Evolutionary conservation across 345 rosid genomes (phyloP), one percentile per base, ranked within the genome.

Genomic region (Acer yangbiense): DNA sequence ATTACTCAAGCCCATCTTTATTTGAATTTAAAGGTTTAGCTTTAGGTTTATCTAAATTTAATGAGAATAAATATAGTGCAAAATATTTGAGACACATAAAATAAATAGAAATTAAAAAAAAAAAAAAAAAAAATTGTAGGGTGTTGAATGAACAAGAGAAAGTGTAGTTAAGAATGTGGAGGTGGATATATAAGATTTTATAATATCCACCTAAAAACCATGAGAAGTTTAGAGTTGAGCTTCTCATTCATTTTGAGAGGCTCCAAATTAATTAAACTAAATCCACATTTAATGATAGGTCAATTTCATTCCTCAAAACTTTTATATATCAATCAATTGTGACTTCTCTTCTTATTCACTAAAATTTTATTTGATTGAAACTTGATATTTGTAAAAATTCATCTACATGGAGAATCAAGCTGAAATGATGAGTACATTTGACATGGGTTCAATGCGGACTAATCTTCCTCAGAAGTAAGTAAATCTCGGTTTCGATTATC

Each of bases 391-490:
- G 50, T 46, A 60, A 60, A 6, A 21, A n/a, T 60, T 8, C 35
- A 52, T 9, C 6, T 35, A 35, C 6, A 91, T 88, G 94, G 88
- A 87, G 78, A 87, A 79, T 75, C 78, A 82, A 72, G 48, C 68
- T 64, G 89, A 68, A 63, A 23, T 65, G 46, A 23, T 61, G 46
- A 73, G 70, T 73, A 71, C 77, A 67, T 89, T 91, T 67, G 89
- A 90, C 79, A 87, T 91, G 95, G 81, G 84, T 61, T 82, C 80
- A 13, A 73, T 91, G 69, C 78, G 85, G 77, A 72, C 67, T 71
- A 87, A 80, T 85, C 98, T 91, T 73, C 97, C 96, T 60, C 84
- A 83, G 18, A 89, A 82, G 92, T 89, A 87, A 83, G 76, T 41
- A 21, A 46, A 16, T 14, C 11, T 5, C n/a, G n/a, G 7, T 54